These are phyloP conservation scores for Lunularia cruciata DNA, from an alignment of 225 moss, liverwort and hornwort species.

Conservation along the genomic window DNA sequence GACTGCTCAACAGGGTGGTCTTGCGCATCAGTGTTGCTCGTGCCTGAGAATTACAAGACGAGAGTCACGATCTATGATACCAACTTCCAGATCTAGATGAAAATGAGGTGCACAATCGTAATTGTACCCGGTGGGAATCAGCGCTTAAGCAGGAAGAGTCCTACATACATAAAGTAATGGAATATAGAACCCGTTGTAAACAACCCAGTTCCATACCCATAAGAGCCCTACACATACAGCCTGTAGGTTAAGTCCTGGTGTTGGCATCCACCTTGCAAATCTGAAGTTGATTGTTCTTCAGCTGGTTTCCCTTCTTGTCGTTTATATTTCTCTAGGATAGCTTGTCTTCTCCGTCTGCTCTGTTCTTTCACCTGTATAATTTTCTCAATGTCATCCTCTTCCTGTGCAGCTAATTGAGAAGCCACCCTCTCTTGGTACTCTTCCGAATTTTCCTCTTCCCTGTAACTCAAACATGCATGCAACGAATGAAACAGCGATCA, in stretches of 20 bases:
- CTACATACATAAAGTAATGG: too few relatives aligned
- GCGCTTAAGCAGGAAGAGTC: too few relatives aligned
- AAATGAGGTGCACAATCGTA: too few relatives aligned
- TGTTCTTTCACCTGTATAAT: slow-evolving; percentile 89
- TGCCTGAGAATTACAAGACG: not conserved
- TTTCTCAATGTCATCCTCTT: slow-evolving; percentile 90
- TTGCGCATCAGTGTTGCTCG: not conserved
- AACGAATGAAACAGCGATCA: not conserved
- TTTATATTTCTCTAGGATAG: slow-evolving; percentile 89
- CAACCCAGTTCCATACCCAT: too few relatives aligned
- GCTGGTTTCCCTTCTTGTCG: slow-evolving; percentile 49
- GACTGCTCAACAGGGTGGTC: not conserved
- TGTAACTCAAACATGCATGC: slow-evolving; percentile 21
- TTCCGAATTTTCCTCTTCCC: slow-evolving; percentile 89
- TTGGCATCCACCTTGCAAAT: slow-evolving; percentile 35
- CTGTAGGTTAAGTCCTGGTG: too few relatives aligned
- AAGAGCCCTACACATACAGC: too few relatives aligned
- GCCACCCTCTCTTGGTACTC: slow-evolving; percentile 97
- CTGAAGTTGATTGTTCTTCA: slow-evolving; percentile 31
- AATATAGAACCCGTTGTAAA: too few relatives aligned
- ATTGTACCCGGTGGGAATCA: too few relatives aligned
- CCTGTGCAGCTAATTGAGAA: slow-evolving; percentile 91
- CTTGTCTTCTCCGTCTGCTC: slow-evolving; percentile 93
- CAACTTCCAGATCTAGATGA: not conserved
- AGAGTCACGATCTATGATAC: not conserved